Evolutionary conservation across 805 yeast species (phyloP).

Genomic region (Starmera caribaea): DNA sequence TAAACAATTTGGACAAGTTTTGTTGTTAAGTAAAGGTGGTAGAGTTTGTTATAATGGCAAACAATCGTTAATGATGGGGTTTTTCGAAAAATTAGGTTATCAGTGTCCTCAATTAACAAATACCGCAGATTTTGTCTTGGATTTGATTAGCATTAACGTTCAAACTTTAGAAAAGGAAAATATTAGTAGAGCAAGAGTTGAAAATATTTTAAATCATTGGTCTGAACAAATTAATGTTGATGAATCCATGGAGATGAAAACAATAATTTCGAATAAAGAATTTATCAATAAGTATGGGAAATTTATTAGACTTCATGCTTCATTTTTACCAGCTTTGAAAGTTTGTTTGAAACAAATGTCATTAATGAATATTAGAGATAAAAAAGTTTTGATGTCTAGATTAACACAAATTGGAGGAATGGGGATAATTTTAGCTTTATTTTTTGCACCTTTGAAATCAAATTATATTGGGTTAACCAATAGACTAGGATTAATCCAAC

Average conservation of each 20-base stretch:
- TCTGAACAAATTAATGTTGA: not conserved
- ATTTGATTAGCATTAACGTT: slow-evolving; percentile 43
- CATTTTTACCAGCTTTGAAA: slow-evolving; percentile 10
- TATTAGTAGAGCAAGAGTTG: slow-evolving; percentile 9
- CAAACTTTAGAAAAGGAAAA: slow-evolving; percentile 10
- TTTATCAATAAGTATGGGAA: slow-evolving; percentile 7
- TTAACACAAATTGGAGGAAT: slow-evolving; percentile 56
- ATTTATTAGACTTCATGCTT: slow-evolving; percentile 11
- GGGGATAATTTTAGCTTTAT: slow-evolving; percentile 61
- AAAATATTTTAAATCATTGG: slow-evolving; percentile 9
- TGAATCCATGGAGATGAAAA: not conserved
- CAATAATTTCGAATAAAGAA: not conserved
- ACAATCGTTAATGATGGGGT: slow-evolving; percentile 33
- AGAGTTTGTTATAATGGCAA: slow-evolving; percentile 60
- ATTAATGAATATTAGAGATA: slow-evolving; percentile 29
- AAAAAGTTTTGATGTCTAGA: slow-evolving; percentile 54
- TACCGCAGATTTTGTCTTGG: slow-evolving; percentile 70
- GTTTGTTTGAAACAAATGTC: slow-evolving; percentile 14
- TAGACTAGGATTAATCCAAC: slow-evolving; percentile 71
- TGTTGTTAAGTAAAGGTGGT: slow-evolving; percentile 73
- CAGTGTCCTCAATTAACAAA: slow-evolving; percentile 54
- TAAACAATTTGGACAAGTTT: slow-evolving; percentile 56
- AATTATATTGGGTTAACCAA: slow-evolving; percentile 45
- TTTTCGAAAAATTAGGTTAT: slow-evolving; percentile 42
- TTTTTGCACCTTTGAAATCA: slow-evolving; percentile 48